Evolutionary conservation across 257 asterid species (phyloP).

Genomic region (Pogostemon cablin): DNA sequence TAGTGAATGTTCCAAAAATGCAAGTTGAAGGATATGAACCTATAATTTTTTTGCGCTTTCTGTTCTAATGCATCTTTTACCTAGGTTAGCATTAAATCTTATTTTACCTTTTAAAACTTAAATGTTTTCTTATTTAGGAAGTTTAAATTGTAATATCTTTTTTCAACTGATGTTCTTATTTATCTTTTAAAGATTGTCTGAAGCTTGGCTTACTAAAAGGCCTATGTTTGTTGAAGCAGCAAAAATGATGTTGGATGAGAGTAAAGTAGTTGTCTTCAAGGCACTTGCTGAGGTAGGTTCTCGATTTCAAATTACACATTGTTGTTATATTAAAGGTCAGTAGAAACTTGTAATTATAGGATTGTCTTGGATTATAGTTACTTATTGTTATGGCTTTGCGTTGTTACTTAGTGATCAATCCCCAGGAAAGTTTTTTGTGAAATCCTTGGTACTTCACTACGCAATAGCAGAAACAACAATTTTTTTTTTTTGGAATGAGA

Average conservation of each 20-base stretch:
- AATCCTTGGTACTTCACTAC: constrained; percentile 82
- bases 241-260: constrained; percentile 73
- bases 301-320: constrained; percentile 1
- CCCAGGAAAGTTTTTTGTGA: constrained; percentile 89
- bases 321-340: constrained; percentile 4
- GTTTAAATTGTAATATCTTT: constrained; percentile 20
- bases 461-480: constrained; percentile 46
- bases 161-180: constrained; percentile 38
- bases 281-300: constrained; percentile 84
- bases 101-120: not conserved
- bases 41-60: constrained; percentile 78
- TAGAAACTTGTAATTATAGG: constrained; percentile 19
- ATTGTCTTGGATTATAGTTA: constrained; percentile 53
- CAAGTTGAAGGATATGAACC: constrained; percentile 87
- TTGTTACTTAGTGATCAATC: constrained; percentile 85
- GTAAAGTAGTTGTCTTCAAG: constrained; percentile 71
- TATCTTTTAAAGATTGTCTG: constrained; percentile 67
- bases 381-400: constrained; percentile 98
- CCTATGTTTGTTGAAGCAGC: constrained; percentile 86
- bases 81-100: constrained; percentile 56
- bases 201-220: constrained; percentile 91
- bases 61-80: constrained; percentile 91
- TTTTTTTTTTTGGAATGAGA: no score
- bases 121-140: not conserved
- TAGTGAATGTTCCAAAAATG: constrained; percentile 67